Conservation (phyloP, 441 rosid genomes). For the Erysimum cheiri region DNA sequence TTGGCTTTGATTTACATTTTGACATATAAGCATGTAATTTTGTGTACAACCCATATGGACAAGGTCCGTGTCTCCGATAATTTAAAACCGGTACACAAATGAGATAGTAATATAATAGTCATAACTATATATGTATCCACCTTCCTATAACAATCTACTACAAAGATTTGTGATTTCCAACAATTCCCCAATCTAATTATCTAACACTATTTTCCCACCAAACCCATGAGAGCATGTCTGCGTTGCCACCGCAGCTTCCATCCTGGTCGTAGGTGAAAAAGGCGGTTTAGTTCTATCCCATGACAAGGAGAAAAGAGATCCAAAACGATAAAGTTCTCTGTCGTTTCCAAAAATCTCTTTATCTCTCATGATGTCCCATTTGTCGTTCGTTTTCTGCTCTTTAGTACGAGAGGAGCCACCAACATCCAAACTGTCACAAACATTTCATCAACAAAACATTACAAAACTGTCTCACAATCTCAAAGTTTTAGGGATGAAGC, state of each 20-base stretch:
- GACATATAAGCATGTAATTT: slow-evolving; percentile 5
- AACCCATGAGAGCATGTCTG: slow-evolving; percentile 27
- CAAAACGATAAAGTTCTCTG: not conserved
- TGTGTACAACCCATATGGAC: slow-evolving; percentile 2
- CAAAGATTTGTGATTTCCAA: slow-evolving; percentile 36
- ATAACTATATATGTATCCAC: slow-evolving; percentile 18
- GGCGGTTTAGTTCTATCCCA: slow-evolving; percentile 23
- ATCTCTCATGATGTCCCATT: slow-evolving; percentile 48
- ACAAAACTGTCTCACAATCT: slow-evolving; percentile 11
- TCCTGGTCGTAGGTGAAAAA: slow-evolving; percentile 22
- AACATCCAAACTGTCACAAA: slow-evolving; percentile 88
- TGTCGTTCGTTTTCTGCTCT: slow-evolving; percentile 54
- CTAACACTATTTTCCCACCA: slow-evolving; percentile 30
- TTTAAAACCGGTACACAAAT: slow-evolving; percentile 54
- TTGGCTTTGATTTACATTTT: not conserved
- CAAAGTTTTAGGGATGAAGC: slow-evolving; percentile 9
- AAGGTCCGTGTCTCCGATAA: not conserved
- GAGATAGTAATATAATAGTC: slow-evolving; percentile 11
- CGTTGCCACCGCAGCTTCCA: not conserved
- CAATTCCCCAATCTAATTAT: slow-evolving; percentile 10
- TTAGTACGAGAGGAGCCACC: slow-evolving; percentile 74
- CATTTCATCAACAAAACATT: slow-evolving; percentile 14
- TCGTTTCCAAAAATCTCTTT: slow-evolving; percentile 19
- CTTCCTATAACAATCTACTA: slow-evolving; percentile 34
- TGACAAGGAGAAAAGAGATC: not conserved